Evolutionary conservation across 2,329 filamentous ascomycete species (phyloP).

Genomic region (Clarireedia paspali): DNA sequence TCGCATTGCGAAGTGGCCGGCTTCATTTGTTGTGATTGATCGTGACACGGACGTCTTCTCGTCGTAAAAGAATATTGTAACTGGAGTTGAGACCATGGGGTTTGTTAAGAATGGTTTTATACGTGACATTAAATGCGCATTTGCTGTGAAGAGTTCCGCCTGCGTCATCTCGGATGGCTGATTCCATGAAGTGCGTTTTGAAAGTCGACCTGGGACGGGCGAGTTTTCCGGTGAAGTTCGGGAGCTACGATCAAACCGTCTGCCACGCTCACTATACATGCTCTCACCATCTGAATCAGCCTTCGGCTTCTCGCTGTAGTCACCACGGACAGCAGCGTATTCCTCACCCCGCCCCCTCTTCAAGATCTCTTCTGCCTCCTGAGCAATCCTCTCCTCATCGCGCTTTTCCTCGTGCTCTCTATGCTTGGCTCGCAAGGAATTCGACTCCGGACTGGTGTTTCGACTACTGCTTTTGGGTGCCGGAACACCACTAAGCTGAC

Average conservation of each 20-base stretch:
- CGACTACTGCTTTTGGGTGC: conserved; percentile 29
- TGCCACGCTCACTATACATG: conserved; percentile 20
- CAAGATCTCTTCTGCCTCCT: conserved; percentile 71
- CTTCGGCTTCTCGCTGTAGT: conserved; percentile 61
- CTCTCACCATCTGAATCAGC: conserved; percentile 35
- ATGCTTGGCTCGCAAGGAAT: conserved; percentile 26
- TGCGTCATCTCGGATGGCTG: conserved; percentile 55
- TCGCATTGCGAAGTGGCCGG: conserved; percentile 78
- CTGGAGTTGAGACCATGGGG: conserved; percentile 65
- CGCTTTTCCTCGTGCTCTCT: conserved; percentile 41
- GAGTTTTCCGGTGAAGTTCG: conserved; percentile 21
- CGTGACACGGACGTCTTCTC: conserved; percentile 72
- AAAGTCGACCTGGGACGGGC: conserved; percentile 30
- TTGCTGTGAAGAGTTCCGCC: conserved; percentile 70
- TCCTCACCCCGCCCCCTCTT: conserved; percentile 64
- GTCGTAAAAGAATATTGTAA: conserved; percentile 96
- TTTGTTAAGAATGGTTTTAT: conserved; percentile 85
- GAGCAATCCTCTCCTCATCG: conserved; percentile 59
- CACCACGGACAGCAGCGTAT: conserved; percentile 60
- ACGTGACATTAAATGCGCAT: conserved; percentile 79
- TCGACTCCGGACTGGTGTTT: conserved; percentile 24
- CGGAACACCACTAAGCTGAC: conserved; percentile 81
- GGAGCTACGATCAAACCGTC: conserved; percentile 14
- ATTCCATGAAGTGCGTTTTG: conserved; percentile 36
- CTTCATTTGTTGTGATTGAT: conserved; percentile 77